Percentiles rank a stretch among this genome's conserved stretches.
phyloP scores from a whole-genome alignment of 129 eudicot genomes.

The Flaveria linearis region DNA sequence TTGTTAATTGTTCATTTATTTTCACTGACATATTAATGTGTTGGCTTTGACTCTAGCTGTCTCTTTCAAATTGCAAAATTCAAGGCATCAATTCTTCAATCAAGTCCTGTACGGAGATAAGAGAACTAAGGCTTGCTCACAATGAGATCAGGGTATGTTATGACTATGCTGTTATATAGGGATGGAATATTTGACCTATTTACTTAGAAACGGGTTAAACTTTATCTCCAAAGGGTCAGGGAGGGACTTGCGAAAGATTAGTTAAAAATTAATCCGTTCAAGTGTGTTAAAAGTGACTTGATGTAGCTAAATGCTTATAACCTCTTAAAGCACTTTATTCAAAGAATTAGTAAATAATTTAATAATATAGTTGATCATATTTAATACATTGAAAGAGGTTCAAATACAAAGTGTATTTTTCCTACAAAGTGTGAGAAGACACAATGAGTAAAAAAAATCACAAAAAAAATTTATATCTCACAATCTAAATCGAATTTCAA shows the following conservation, averaged over 20 bases:
- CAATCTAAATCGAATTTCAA: no score
- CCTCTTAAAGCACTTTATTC: background rate
- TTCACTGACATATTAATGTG: slow-evolving; percentile 14
- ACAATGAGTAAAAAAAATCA: no score
- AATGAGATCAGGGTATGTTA: slow-evolving; percentile 71
- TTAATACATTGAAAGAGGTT: background rate
- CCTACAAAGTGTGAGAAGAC: no score
- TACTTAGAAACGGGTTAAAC: background rate
- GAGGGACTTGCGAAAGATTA: background rate
- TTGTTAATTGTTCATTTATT: slow-evolving; percentile 1
- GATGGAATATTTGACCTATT: background rate
- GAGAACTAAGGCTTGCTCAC: slow-evolving; percentile 95
- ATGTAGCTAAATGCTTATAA: background rate
- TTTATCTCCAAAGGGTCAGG: background rate
- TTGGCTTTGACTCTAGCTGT: slow-evolving; percentile 55
- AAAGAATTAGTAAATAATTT: background rate
- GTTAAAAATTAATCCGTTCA: background rate
- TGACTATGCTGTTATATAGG: background rate
- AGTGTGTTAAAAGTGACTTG: background rate
- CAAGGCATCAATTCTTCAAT: slow-evolving; percentile 69
- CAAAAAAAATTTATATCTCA: no score
- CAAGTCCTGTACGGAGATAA: slow-evolving; percentile 66
- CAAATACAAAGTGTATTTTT: no score
- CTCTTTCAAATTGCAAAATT: slow-evolving; percentile 86
- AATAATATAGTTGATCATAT: background rate